phyloP scores from a whole-genome alignment of 345 rosid species.

The sweet orange (Citrus sinensis) region DVS_A1.0 CM039166.1:24202501-24203000 shows the following conservation, averaged over 20 bases:
- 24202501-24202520: background rate
- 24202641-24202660: background rate
- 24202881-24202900: conserved; percentile 25
- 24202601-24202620: background rate
- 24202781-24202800: conserved; percentile 6
- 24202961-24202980: conserved; percentile 84
- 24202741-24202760: conserved; percentile 21
- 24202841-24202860: conserved; percentile 18
- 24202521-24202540: background rate
- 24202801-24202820: conserved; percentile 5
- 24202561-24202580: background rate
- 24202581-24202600: background rate
- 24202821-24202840: conserved; percentile 16
- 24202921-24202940: conserved; percentile 21
- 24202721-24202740: conserved; percentile 23
- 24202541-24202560: background rate
- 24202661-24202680: background rate
- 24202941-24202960: conserved; percentile 31
- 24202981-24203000: conserved; percentile 71
- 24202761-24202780: conserved; percentile 7
- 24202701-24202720: conserved; percentile 20
- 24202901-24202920: conserved; percentile 19
- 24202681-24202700: background rate
- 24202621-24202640: background rate
- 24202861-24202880: conserved; percentile 22